Evolutionary conservation across 2,329 filamentous ascomycete genomes (phyloP).

Genomic region (Trichoderma sp.): DNA sequence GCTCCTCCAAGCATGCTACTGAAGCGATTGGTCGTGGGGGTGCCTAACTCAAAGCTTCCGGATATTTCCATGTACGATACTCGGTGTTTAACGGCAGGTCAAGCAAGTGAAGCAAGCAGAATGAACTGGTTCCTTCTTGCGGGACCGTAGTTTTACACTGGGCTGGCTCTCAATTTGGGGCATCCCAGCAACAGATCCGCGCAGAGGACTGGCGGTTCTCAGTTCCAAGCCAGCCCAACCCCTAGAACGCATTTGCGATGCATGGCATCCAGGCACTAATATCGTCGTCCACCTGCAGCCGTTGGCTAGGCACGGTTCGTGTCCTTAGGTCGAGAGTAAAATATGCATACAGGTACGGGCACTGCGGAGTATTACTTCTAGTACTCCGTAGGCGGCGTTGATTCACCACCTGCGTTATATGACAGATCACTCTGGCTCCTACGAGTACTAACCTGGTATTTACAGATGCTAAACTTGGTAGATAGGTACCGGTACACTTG

Average conservation of each 20-base stretch:
- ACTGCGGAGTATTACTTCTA: not conserved
- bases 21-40: constrained; percentile 6
- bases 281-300: not conserved
- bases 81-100: not conserved
- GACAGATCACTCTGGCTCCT: not conserved
- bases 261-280: not conserved
- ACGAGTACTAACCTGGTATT: not conserved
- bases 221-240: not conserved
- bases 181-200: not conserved
- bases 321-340: not conserved
- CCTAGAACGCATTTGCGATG: not conserved
- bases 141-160: not conserved
- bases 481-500: not conserved
- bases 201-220: not conserved
- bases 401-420: not conserved
- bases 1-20: not conserved
- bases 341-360: not conserved
- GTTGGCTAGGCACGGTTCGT: not conserved
- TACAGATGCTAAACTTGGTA: not conserved
- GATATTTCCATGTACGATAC: not conserved
- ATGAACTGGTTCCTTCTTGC: not conserved
- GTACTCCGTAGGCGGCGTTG: not conserved
- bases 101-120: not conserved
- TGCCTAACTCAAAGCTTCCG: not conserved
- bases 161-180: not conserved